Evolutionary conservation across 257 asterid species (phyloP).

Genomic region (Solanum paucissectum): DNA sequence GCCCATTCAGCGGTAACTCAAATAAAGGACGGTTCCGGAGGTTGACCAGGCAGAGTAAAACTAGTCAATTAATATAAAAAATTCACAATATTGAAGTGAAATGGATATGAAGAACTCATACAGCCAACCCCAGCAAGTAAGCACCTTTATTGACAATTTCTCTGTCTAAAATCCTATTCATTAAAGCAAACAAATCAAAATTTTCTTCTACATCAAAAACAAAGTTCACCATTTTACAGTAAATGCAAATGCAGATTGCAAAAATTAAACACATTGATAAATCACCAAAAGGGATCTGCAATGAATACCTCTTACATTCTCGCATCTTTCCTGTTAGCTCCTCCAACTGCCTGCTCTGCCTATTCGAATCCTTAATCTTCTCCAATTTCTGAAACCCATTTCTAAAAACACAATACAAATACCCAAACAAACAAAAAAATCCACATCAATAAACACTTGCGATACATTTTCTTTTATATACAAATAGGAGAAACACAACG

Average conservation of each 20-base stretch:
- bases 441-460: neutral
- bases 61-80: neutral
- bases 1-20: neutral
- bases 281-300: neutral
- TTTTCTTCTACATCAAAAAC: neutral
- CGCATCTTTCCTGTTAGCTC: constrained; percentile 97
- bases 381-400: constrained; percentile 98
- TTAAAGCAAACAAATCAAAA: neutral
- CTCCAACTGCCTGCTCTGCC: constrained; percentile 94
- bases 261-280: neutral
- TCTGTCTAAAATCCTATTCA: neutral
- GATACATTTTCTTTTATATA: neutral
- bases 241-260: neutral
- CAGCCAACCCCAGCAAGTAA: neutral
- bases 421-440: neutral
- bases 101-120: neutral
- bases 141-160: neutral
- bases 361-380: constrained; percentile 78
- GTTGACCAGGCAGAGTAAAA: neutral
- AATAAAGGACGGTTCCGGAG: neutral
- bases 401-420: constrained; percentile 25
- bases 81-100: neutral
- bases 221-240: neutral
- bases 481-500: too few species aligned
- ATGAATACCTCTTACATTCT: constrained; percentile 79